phyloP scores from a whole-genome alignment of 2,329 filamentous ascomycete genomes.

The Pseudogymnoascus sp. region DNA sequence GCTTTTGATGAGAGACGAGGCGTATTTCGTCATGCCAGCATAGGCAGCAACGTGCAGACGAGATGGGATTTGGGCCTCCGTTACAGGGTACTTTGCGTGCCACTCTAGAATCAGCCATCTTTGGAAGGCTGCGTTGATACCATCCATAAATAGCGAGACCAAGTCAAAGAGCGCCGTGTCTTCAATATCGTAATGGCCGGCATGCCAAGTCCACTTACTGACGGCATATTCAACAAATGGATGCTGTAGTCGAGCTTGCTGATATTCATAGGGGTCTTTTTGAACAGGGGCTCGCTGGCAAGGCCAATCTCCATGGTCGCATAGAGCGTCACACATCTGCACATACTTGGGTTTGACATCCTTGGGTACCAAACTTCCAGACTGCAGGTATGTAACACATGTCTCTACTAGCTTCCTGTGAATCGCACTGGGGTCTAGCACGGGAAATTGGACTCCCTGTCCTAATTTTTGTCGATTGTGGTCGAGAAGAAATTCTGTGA shows the following conservation, averaged over 20 bases:
- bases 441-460: conserved; percentile 10
- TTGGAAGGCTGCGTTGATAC: conserved; percentile 11
- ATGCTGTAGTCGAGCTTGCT: conserved; percentile 14
- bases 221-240: conserved; percentile 18
- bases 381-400: conserved; percentile 12
- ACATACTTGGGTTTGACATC: not conserved
- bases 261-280: conserved; percentile 10
- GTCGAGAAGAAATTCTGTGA: conserved; percentile 37
- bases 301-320: not conserved
- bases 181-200: conserved; percentile 11
- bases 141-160: conserved; percentile 12
- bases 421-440: not conserved
- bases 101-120: conserved; percentile 12
- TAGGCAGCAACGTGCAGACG: conserved; percentile 7
- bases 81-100: not conserved
- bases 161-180: conserved; percentile 12
- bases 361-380: conserved; percentile 8
- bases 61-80: not conserved
- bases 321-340: not conserved
- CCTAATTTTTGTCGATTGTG: conserved; percentile 1
- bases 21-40: conserved; percentile 12
- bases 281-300: not conserved
- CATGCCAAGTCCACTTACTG: conserved; percentile 14
- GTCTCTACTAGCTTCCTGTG: conserved; percentile 10
- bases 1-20: conserved; percentile 10